phyloP scores from a whole-genome alignment of 2,329 filamentous ascomycete species.

The Chaetomiaceae sp. region DNA sequence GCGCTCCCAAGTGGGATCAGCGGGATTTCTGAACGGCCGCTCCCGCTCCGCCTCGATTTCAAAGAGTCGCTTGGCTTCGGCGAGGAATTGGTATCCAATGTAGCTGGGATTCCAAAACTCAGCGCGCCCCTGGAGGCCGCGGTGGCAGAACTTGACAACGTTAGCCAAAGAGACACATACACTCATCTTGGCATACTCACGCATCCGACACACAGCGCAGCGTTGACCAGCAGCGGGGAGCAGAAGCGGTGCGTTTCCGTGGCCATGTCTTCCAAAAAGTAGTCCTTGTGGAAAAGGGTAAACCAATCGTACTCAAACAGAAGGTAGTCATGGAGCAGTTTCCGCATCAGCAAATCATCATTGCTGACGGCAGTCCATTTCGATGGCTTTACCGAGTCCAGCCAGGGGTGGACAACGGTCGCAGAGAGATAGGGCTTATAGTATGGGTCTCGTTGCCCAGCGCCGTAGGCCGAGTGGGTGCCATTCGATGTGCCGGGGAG shows the following conservation, averaged over 20 bases:
- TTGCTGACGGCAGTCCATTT: slow-evolving; percentile 35
- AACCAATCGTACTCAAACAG: slow-evolving; percentile 36
- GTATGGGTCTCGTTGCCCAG: slow-evolving; percentile 24
- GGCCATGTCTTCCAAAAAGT: slow-evolving; percentile 38
- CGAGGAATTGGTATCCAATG: slow-evolving; percentile 34
- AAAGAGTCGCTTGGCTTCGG: slow-evolving; percentile 35
- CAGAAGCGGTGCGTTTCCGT: slow-evolving; percentile 32
- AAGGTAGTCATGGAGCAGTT: slow-evolving; percentile 68
- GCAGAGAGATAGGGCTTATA: slow-evolving; percentile 37
- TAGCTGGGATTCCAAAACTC: slow-evolving; percentile 35
- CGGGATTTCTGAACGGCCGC: slow-evolving; percentile 9
- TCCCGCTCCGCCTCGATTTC: slow-evolving; percentile 27
- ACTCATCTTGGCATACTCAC: slow-evolving; percentile 28
- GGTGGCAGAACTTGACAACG: slow-evolving; percentile 28
- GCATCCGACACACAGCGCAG: slow-evolving; percentile 34
- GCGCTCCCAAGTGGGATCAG: slow-evolving; percentile 19
- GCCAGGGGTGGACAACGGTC: slow-evolving; percentile 31
- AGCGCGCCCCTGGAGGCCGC: slow-evolving; percentile 26
- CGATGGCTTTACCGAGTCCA: slow-evolving; percentile 31
- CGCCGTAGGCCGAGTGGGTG: neutral
- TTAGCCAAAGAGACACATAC: neutral
- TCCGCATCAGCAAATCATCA: slow-evolving; percentile 35
- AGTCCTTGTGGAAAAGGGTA: slow-evolving; percentile 37
- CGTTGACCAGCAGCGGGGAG: slow-evolving; percentile 38
- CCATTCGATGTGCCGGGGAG: neutral